Percentiles rank a stretch among this genome's conserved stretches.
These are phyloP conservation scores for Eutrema yunnanense DNA, from an alignment of 345 rosid species.

Conservation along the genomic window DNA sequence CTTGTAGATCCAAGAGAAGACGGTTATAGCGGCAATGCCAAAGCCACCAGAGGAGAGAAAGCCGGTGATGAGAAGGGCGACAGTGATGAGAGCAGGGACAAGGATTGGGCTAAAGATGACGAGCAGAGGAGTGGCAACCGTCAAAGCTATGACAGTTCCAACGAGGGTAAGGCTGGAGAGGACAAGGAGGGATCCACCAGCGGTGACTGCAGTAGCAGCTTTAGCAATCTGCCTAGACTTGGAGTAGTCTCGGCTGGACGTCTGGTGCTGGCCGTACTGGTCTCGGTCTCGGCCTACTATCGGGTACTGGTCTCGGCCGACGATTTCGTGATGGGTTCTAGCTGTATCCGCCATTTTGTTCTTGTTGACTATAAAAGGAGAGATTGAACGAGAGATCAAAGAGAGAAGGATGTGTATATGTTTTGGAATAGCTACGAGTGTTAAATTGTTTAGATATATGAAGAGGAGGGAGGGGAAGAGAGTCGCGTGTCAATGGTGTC, in stretches of 20 bases:
- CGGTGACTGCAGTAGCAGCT: conserved; percentile 73
- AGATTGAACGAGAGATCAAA: not conserved
- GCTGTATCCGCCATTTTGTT: conserved; percentile 27
- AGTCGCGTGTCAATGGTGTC: conserved; percentile 18
- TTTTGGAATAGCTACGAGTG: not conserved
- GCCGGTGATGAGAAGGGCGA: conserved; percentile 46
- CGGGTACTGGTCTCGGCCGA: conserved; percentile 19
- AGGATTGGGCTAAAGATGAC: conserved; percentile 86
- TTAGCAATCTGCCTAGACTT: conserved; percentile 59
- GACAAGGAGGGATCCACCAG: conserved; percentile 70
- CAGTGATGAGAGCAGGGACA: conserved; percentile 62
- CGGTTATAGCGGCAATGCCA: conserved; percentile 65
- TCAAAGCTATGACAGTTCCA: conserved; percentile 70
- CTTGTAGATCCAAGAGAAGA: conserved; percentile 83
- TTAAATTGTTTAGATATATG: conserved; percentile 10
- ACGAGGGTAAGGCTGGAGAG: conserved; percentile 67
- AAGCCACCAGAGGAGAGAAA: conserved; percentile 81
- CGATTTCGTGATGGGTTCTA: conserved; percentile 30
- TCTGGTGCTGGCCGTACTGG: conserved; percentile 37
- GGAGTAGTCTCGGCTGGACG: conserved; percentile 27
- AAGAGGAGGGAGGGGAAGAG: not conserved
- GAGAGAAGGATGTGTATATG: conserved; percentile 3
- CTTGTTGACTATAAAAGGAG: not conserved
- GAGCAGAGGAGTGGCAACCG: conserved; percentile 74
- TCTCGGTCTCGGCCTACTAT: conserved; percentile 22